phyloP scores from a whole-genome alignment of 148 eudicot genomes.

The Fallopia convolvulus region DNA sequence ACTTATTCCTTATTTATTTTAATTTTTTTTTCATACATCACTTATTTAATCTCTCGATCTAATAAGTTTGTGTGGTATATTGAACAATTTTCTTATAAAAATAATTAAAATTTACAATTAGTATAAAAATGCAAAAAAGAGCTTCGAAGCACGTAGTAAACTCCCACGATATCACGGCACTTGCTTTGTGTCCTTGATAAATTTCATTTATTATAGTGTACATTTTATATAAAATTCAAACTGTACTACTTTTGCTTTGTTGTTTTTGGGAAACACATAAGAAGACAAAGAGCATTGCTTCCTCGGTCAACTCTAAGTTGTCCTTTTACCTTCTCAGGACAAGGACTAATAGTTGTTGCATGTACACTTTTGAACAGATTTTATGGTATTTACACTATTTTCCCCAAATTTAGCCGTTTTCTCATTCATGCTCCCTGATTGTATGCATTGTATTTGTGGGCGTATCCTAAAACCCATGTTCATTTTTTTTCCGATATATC shows the following conservation, averaged over 20 bases:
- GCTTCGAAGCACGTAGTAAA: not conserved
- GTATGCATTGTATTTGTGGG: not conserved
- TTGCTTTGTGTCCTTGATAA: not conserved
- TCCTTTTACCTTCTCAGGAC: not conserved
- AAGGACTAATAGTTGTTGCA: not conserved
- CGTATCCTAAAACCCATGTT: not conserved
- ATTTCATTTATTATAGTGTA: not conserved
- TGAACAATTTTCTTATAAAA: no score
- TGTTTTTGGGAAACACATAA: not conserved
- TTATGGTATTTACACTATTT: not conserved
- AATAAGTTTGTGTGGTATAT: no score
- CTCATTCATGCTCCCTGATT: not conserved
- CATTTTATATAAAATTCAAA: not conserved
- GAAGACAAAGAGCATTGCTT: not conserved
- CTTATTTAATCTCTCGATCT: no score
- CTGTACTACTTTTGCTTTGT: not conserved
- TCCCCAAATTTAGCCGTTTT: not conserved
- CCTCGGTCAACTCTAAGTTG: constrained; percentile 4
- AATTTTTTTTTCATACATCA: no score
- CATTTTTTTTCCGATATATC: no score
- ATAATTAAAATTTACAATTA: no score
- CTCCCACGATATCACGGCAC: constrained; percentile 12
- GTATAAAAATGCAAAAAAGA: not conserved
- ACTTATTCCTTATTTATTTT: no score
- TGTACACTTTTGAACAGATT: not conserved